These are phyloP conservation scores for Knufia fluminis DNA, from an alignment of 2,329 filamentous ascomycete species.

Conservation along the genomic window DNA sequence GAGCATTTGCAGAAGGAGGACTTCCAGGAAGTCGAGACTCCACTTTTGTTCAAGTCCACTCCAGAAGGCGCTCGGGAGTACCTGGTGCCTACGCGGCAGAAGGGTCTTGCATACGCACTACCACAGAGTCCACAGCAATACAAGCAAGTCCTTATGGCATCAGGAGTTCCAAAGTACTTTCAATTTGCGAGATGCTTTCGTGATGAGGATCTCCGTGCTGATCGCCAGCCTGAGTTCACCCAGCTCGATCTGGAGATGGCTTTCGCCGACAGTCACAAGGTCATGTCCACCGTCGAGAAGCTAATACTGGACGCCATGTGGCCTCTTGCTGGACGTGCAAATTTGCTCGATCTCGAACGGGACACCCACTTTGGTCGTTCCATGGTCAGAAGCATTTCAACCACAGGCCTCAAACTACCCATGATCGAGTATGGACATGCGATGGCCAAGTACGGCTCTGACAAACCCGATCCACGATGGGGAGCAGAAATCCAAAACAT, in stretches of 20 bases:
- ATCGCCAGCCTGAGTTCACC: conserved; percentile 93
- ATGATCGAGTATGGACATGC: conserved; percentile 57
- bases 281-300: conserved; percentile 50
- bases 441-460: conserved; percentile 73
- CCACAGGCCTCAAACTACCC: conserved; percentile 4
- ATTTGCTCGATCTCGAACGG: conserved; percentile 10
- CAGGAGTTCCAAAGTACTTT: conserved; percentile 72
- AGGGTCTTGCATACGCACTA: conserved; percentile 74
- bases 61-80: conserved; percentile 94
- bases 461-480: conserved; percentile 85
- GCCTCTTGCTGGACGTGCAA: conserved; percentile 9
- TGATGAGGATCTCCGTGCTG: conserved; percentile 85
- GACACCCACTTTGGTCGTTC: not conserved
- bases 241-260: conserved; percentile 94
- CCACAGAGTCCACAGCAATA: conserved; percentile 97
- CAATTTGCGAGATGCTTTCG: conserved; percentile 93
- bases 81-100: conserved; percentile 72
- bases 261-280: conserved; percentile 63
- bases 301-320: conserved; percentile 16
- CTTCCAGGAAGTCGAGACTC: conserved; percentile 80
- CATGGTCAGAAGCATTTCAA: conserved; percentile 16
- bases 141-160: conserved; percentile 94
- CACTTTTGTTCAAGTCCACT: conserved; percentile 92
- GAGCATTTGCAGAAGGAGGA: conserved; percentile 46
- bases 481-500: conserved; percentile 58